Conservation (phyloP, 2,329 filamentous ascomycete genomes). For the Neonectria ditissima region DNA sequence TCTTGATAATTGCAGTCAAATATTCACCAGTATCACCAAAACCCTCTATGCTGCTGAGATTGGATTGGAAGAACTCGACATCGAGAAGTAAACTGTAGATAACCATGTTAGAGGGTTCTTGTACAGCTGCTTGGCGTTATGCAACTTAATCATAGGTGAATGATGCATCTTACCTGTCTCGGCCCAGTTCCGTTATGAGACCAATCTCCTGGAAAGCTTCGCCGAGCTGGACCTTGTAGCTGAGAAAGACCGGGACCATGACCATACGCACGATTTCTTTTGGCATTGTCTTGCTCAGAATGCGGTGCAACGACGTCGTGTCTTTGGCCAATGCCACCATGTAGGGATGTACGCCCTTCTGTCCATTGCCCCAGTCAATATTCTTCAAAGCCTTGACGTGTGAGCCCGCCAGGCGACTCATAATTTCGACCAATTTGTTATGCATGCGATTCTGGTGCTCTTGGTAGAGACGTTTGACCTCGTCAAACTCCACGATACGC, state of each 20-base stretch:
- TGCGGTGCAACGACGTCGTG: constrained; percentile 84
- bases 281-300: constrained; percentile 83
- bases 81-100: constrained; percentile 77
- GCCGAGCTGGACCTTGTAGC: constrained; percentile 83
- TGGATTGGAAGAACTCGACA: constrained; percentile 76
- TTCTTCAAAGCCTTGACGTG: constrained; percentile 81
- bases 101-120: constrained; percentile 25
- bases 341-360: constrained; percentile 69
- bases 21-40: constrained; percentile 79
- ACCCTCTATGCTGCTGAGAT: constrained; percentile 82
- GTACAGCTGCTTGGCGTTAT: too few relatives aligned
- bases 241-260: constrained; percentile 85
- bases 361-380: constrained; percentile 76
- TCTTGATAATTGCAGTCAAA: constrained; percentile 72
- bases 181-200: constrained; percentile 74
- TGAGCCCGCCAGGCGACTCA: constrained; percentile 79
- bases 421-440: constrained; percentile 93
- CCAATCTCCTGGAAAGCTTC: constrained; percentile 74
- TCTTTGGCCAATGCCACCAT: constrained; percentile 92
- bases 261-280: constrained; percentile 83
- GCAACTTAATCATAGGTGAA: neutral
- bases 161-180: constrained; percentile 71
- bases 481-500: constrained; percentile 86
- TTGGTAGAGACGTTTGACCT: constrained; percentile 83
- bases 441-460: constrained; percentile 93